These are phyloP conservation scores for Podochytrium sp. DNA, from an alignment of 192 early-diverging fungal genomes.

Conservation along the genomic window DNA sequence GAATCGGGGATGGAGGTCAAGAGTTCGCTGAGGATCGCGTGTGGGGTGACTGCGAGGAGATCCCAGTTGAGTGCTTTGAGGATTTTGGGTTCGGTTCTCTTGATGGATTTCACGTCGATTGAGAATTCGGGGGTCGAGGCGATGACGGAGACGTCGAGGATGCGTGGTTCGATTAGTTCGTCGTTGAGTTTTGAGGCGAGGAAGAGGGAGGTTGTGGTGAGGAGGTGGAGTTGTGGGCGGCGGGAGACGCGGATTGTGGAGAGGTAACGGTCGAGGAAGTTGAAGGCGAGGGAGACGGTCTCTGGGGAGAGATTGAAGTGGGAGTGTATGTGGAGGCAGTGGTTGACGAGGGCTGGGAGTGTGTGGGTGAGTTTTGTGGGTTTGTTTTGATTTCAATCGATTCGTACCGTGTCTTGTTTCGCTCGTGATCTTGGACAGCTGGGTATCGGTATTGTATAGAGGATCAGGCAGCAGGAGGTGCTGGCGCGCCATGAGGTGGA, in stretches of 20 bases:
- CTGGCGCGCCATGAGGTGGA: slow-evolving; percentile 1
- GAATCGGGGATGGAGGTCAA: not conserved
- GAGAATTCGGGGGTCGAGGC: not conserved
- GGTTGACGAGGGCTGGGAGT: no score
- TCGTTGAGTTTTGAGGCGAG: slow-evolving; percentile 4
- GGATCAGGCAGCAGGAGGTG: not conserved
- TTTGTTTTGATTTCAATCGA: no score
- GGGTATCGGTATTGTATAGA: not conserved
- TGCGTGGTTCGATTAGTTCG: slow-evolving; percentile 2
- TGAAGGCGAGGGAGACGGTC: slow-evolving; percentile 1
- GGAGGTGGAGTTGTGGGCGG: not conserved
- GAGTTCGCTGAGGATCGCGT: slow-evolving; percentile 7
- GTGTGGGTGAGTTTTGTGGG: no score
- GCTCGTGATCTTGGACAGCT: not conserved
- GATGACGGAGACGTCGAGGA: not conserved
- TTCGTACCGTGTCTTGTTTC: not conserved
- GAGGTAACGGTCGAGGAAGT: slow-evolving; percentile 14
- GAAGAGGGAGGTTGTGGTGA: not conserved
- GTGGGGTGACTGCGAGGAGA: not conserved
- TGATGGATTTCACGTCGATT: no score
- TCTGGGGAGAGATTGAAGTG: slow-evolving; percentile 1
- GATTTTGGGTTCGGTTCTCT: slow-evolving; percentile 9
- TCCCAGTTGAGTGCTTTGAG: slow-evolving; percentile 11
- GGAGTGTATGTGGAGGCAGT: no score
- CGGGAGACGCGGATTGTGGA: not conserved